Percentiles rank a stretch among this genome's conserved stretches.
phyloP scores from a whole-genome alignment of 225 moss, liverwort and hornwort species.

The Sphagnum contortum region DNA sequence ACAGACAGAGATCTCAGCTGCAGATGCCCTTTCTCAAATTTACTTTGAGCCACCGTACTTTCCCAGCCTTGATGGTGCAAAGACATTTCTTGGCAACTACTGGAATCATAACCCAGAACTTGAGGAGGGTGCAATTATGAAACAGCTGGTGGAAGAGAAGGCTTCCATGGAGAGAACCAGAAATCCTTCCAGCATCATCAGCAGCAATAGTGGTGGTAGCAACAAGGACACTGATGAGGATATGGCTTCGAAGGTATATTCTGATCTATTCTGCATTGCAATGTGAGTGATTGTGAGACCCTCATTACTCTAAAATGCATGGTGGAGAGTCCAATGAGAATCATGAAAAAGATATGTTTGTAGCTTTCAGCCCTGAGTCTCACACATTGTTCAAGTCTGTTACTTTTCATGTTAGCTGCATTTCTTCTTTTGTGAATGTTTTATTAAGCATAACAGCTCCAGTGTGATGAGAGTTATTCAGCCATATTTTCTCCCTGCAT shows the following conservation, averaged over 20 bases:
- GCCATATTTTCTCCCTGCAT: background rate
- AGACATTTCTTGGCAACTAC: conserved; percentile 62
- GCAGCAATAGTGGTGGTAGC: conserved; percentile 13
- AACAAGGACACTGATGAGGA: conserved; percentile 10
- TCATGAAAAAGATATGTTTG: too few species aligned
- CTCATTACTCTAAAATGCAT: background rate
- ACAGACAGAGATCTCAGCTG: conserved; percentile 37
- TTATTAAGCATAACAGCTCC: too few species aligned
- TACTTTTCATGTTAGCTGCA: too few species aligned
- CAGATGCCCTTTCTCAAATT: conserved; percentile 55
- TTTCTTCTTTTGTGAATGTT: too few species aligned
- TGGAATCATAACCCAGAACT: conserved; percentile 44
- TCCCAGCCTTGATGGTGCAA: conserved; percentile 72
- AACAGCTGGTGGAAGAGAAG: conserved; percentile 23
- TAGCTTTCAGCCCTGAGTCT: too few species aligned
- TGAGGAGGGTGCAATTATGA: conserved; percentile 40
- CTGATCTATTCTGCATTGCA: background rate
- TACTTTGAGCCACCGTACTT: conserved; percentile 89
- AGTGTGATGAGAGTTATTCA: background rate
- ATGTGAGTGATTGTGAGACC: background rate
- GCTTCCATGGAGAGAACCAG: conserved; percentile 7
- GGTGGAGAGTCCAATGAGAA: too few species aligned
- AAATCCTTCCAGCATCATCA: conserved; percentile 24
- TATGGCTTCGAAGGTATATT: conserved; percentile 8
- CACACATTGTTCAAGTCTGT: too few species aligned